A percentile compares a stretch with the other conserved stretches of the same genome.
Evolutionary conservation across 495 filamentous ascomycete species (phyloP).

Genomic region (Sordaria brevicollis): DNA sequence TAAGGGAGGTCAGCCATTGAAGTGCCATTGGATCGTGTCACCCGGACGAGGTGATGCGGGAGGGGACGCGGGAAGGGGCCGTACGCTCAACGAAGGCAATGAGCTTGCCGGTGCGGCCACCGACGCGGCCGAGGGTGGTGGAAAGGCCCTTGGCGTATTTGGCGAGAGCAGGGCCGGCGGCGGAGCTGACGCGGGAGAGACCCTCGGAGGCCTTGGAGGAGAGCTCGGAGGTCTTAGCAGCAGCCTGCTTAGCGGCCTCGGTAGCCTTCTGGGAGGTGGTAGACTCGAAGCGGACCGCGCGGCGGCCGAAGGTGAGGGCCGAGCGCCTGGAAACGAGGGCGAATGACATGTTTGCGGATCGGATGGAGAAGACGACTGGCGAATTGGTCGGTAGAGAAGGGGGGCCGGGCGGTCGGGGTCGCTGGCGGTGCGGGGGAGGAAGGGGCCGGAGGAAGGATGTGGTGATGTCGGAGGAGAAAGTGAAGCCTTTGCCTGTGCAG

Average conservation of each 20-base stretch:
- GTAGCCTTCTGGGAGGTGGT: constrained; percentile 47
- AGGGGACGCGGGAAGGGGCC: constrained; percentile 14
- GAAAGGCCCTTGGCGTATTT: constrained; percentile 55
- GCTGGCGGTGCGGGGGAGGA: constrained; percentile 4
- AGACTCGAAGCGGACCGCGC: constrained; percentile 40
- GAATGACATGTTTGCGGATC: constrained; percentile 18
- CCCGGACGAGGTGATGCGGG: neutral
- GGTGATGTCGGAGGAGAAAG: neutral
- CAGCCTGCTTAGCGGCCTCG: constrained; percentile 54
- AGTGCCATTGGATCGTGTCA: neutral
- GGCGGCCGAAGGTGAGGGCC: constrained; percentile 29
- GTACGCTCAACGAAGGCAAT: constrained; percentile 80
- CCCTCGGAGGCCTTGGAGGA: constrained; percentile 74
- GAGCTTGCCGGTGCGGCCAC: constrained; percentile 73
- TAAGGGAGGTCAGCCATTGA: neutral
- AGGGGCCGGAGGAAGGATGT: constrained; percentile 7
- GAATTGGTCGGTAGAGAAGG: neutral
- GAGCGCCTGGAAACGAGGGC: constrained; percentile 22
- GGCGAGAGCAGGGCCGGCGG: constrained; percentile 67
- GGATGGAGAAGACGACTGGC: neutral
- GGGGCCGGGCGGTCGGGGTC: neutral
- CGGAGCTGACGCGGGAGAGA: constrained; percentile 69
- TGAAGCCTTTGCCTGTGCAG: neutral
- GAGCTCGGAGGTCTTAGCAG: constrained; percentile 51
- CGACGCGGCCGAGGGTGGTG: constrained; percentile 61